Conservation (phyloP, 2,329 filamentous ascomycete species). For the Fusarium solani-melongenae region DNA sequence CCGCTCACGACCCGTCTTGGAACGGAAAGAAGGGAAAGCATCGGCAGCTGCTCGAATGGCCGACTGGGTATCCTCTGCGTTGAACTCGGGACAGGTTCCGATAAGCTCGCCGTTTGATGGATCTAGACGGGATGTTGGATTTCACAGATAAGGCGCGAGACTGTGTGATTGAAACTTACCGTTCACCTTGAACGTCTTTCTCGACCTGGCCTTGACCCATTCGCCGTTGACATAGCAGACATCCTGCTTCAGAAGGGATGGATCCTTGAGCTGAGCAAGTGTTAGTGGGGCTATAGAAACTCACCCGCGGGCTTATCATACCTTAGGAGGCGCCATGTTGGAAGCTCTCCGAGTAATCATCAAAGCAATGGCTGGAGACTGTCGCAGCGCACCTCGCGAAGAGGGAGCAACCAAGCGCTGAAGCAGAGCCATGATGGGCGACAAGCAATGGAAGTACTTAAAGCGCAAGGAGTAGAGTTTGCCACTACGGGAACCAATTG, state of each 20-base stretch:
- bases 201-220: conserved; percentile 87
- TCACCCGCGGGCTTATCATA: conserved; percentile 14
- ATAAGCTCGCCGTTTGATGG: conserved; percentile 85
- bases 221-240: conserved; percentile 90
- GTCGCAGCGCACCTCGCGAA: conserved; percentile 43
- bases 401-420: conserved; percentile 46
- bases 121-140: conserved; percentile 60
- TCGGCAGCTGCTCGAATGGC: conserved; percentile 86
- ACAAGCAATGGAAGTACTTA: not conserved
- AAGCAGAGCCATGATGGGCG: conserved; percentile 45
- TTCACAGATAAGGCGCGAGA: not conserved
- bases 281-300: not conserved
- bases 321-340: conserved; percentile 59
- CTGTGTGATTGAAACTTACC: conserved; percentile 56
- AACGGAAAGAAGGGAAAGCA: conserved; percentile 78
- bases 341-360: conserved; percentile 54
- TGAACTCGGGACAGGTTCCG: conserved; percentile 87
- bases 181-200: conserved; percentile 90
- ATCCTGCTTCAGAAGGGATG: conserved; percentile 85
- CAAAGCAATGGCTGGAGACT: conserved; percentile 42
- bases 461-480: not conserved
- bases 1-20: conserved; percentile 78
- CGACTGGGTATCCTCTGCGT: conserved; percentile 77
- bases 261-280: conserved; percentile 73
- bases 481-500: not conserved